Evolutionary conservation across 2,329 filamentous ascomycete genomes (phyloP).

Genomic region (Scedosporium apiospermum): DNA sequence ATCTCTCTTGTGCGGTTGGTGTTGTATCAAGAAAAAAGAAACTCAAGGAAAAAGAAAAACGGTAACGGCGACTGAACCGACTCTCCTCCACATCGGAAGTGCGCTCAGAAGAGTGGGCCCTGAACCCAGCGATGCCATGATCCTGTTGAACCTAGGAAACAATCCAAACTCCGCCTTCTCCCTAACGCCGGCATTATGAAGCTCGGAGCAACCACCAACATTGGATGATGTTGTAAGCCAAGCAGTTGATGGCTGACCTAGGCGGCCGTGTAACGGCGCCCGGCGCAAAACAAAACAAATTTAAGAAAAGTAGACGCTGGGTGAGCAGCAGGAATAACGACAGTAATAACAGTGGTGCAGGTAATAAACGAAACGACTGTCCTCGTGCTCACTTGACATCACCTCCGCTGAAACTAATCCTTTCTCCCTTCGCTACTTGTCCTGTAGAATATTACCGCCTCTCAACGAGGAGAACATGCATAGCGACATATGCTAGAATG

Average conservation of each 20-base stretch:
- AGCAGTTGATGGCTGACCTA: not conserved
- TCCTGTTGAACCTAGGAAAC: not conserved
- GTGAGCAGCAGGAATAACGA: too few species aligned
- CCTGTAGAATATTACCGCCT: constrained; percentile 34
- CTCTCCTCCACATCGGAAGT: not conserved
- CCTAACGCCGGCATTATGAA: not conserved
- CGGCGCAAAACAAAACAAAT: not conserved
- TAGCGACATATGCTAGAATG: constrained; percentile 77
- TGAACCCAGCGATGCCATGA: not conserved
- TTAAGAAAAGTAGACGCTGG: not conserved
- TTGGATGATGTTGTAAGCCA: not conserved
- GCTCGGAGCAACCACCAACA: not conserved
- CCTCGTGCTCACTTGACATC: too few species aligned
- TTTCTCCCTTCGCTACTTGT: not conserved
- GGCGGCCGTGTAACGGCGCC: too few species aligned
- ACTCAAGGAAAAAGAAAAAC: not conserved
- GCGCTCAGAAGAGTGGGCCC: not conserved
- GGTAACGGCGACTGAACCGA: not conserved
- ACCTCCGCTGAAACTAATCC: not conserved
- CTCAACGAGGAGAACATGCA: constrained; percentile 91
- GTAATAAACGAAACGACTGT: too few species aligned
- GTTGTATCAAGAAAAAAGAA: not conserved
- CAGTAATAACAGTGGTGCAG: not conserved
- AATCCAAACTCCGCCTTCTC: not conserved
- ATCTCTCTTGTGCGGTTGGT: not conserved